Conservation (phyloP, 1,284 basidiomycete species). For the Pterulicium gracile region DNA sequence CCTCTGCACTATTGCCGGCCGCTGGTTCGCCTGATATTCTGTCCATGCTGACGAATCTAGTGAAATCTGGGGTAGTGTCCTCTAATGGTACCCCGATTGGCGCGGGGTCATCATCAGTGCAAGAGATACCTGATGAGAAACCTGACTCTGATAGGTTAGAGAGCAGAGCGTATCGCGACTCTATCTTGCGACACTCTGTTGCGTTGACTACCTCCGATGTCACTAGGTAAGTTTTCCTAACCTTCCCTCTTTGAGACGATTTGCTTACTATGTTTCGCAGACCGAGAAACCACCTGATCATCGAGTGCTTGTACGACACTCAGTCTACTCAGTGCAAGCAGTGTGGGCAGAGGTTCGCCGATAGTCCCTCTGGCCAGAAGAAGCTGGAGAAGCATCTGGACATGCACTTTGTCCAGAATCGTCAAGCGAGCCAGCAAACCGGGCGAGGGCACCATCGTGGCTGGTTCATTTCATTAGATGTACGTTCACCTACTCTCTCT, state of each 20-base stretch:
- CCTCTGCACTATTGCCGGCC: neutral
- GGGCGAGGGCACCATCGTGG: constrained; percentile 85
- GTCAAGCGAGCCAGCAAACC: constrained; percentile 74
- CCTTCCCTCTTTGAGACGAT: too few relatives aligned
- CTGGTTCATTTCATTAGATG: constrained; percentile 84
- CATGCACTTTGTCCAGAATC: constrained; percentile 94
- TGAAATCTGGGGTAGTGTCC: constrained; percentile 68
- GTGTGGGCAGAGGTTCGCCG: constrained; percentile 83
- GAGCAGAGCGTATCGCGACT: constrained; percentile 53
- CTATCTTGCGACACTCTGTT: constrained; percentile 60
- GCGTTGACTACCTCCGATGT: constrained; percentile 66
- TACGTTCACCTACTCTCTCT: constrained; percentile 30
- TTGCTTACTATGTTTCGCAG: too few relatives aligned
- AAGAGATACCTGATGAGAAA: constrained; percentile 25
- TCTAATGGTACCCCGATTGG: constrained; percentile 39
- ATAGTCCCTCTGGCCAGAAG: constrained; percentile 62
- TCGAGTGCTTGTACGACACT: constrained; percentile 62
- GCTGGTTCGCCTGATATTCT: constrained; percentile 30
- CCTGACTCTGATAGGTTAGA: constrained; percentile 38
- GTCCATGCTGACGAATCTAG: constrained; percentile 50
- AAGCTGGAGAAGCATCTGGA: constrained; percentile 87
- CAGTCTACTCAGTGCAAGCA: constrained; percentile 86
- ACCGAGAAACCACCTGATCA: constrained; percentile 23
- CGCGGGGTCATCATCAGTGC: constrained; percentile 31
- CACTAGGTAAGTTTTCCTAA: constrained; percentile 44